Evolutionary conservation across 768 basidiomycete genomes (phyloP), one percentile per base, ranked within the genome.

Genomic region (Russula ochroleuca): DNA sequence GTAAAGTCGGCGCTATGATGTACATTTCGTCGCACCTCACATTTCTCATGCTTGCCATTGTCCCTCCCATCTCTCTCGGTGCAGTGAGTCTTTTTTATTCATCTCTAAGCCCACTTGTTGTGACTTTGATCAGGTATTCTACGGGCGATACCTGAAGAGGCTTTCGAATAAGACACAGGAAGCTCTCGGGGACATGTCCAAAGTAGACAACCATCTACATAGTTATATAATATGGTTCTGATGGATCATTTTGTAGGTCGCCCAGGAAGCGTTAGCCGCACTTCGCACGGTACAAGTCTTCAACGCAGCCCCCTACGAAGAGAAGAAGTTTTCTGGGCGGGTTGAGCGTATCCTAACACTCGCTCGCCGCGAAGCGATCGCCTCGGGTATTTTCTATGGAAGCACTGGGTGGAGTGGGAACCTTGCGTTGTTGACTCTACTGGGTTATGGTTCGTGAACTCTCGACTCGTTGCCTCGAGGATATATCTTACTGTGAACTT

Each of bases 141-240:
- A 99, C 70, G 95, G 96, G 67, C 85, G 94, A 14, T 99, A 98
- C 75, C 77, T 99, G 59, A 93, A 94, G 72, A 88, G 86, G 65
- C 83, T 99, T 3, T 92, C 92, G 8, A 93, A 92, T 69, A 79
- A 86, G 70, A 95, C 96, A 7, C 96, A 99, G 73, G 94, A 94
- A 70, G 93, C 95, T 1, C 82, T 97, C 57, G 95, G 95, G 60
- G 94, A 96, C 60, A 94, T 96, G 94, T 92, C 94, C 37, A 94
- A 83, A 75, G 80, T 64, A 10, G 21, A 41, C 2, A n/a, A 28
- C 10, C 28, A 8, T 17, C 8, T 5, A 9, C 31, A 31, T n/a
- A 5, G 17, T 47, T 23, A 14, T 31, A 3, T n/a, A 40, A 28
- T 7, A 28, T 43, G 35, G 15, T 33, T 10, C 21, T 59, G 31